A percentile compares a stretch with the other conserved stretches of the same genome.
These are phyloP conservation scores for Vinca major DNA, from an alignment of 305 asterid species.

Conservation along the genomic window DNA sequence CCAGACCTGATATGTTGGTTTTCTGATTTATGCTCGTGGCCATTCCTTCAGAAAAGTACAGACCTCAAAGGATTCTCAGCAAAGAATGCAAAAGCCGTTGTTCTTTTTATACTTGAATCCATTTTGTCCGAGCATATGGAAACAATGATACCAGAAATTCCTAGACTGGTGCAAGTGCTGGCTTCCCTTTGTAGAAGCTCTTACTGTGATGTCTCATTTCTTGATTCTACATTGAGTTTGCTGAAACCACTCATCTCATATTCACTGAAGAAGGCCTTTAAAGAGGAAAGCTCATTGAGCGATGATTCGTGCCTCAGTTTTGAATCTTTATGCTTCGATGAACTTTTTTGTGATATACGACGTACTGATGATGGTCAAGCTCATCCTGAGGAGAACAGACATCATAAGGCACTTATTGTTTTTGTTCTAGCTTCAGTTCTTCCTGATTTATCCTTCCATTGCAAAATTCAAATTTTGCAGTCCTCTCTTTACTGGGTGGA, in stretches of 20 bases:
- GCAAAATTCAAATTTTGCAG: conserved; percentile 49
- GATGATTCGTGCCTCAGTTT: conserved; percentile 55
- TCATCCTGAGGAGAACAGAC: conserved; percentile 31
- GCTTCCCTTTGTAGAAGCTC: conserved; percentile 62
- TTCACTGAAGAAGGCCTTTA: conserved; percentile 61
- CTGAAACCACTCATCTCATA: conserved; percentile 71
- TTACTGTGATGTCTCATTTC: conserved; percentile 79
- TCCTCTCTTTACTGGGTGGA: conserved; percentile 56
- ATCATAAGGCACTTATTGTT: conserved; percentile 53
- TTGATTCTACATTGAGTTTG: conserved; percentile 58
- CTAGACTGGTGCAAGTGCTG: conserved; percentile 69
- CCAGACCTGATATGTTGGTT: conserved; percentile 94
- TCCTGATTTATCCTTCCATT: conserved; percentile 54
- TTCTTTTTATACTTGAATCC: conserved; percentile 82
- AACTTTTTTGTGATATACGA: conserved; percentile 51
- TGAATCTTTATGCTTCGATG: conserved; percentile 84
- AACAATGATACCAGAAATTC: conserved; percentile 82
- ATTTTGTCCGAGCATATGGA: conserved; percentile 85
- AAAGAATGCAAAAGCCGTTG: conserved; percentile 86
- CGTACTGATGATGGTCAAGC: conserved; percentile 24
- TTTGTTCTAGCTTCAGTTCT: conserved; percentile 73
- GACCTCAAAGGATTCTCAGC: conserved; percentile 73
- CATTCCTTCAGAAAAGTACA: conserved; percentile 50
- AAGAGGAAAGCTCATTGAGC: conserved; percentile 40
- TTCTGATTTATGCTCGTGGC: conserved; percentile 80